These are phyloP conservation scores for Metschnikowia rubicola DNA, from an alignment of 805 yeast genomes.

Conservation along the genomic window DNA sequence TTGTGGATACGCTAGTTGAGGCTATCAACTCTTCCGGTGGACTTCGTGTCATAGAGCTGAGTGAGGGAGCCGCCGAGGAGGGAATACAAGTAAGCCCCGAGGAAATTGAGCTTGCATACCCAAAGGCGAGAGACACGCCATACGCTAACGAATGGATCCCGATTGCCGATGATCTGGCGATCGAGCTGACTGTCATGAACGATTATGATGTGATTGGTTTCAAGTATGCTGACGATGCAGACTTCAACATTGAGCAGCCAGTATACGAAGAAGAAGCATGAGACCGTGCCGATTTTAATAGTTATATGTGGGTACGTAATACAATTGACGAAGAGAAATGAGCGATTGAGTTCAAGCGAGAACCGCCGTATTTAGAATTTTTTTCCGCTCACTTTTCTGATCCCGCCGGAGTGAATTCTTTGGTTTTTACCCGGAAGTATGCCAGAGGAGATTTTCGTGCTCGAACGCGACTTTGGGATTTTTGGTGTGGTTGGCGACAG, in stretches of 20 bases:
- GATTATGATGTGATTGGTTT: conserved; percentile 46
- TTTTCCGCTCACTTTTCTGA: conserved; percentile 18
- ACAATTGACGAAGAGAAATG: conserved; percentile 1
- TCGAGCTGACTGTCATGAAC: conserved; percentile 29
- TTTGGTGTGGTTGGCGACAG: conserved; percentile 33
- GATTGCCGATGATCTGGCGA: conserved; percentile 23
- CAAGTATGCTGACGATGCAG: conserved; percentile 33
- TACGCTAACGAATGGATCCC: conserved; percentile 36
- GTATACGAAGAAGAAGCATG: conserved; percentile 5
- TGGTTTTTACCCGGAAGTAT: conserved; percentile 16
- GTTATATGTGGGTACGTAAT: conserved; percentile 1
- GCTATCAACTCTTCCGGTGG: conserved; percentile 52
- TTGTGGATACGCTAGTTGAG: conserved; percentile 26
- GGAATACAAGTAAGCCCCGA: conserved; percentile 13
- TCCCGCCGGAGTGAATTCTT: conserved; percentile 17
- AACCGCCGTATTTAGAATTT: conserved; percentile 5
- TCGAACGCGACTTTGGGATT: conserved; percentile 16
- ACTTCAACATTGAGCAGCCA: conserved; percentile 25
- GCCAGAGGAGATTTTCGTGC: conserved; percentile 14
- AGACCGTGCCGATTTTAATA: no score
- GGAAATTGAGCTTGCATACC: conserved; percentile 39
- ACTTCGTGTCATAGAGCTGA: conserved; percentile 24
- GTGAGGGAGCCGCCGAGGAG: conserved; percentile 11
- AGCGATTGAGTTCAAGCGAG: background rate
- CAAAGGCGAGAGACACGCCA: conserved; percentile 35